A percentile compares a stretch with the other conserved stretches of the same genome.
Conservation (phyloP, 2,329 filamentous ascomycete genomes). For the Sclerotinia nivalis region DNA sequence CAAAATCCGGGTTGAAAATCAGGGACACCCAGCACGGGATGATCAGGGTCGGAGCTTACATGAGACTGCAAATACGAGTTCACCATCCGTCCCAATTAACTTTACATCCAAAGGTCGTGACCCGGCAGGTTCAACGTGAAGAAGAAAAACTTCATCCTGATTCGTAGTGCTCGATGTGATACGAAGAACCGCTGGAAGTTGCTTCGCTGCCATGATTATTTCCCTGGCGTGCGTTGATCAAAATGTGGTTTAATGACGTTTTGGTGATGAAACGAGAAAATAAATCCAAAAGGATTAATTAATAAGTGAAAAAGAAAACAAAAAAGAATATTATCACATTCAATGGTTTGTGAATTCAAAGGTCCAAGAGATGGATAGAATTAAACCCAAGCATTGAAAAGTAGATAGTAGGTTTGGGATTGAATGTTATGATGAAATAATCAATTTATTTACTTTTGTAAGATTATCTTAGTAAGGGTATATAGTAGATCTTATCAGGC, state of each 20-base stretch:
- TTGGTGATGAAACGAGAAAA: conserved; percentile 22
- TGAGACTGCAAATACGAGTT: conserved; percentile 34
- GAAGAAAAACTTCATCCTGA: conserved; percentile 56
- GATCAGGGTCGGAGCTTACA: conserved; percentile 36
- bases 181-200: conserved; percentile 49
- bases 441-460: background rate
- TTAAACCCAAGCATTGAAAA: background rate
- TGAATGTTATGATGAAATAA: background rate
- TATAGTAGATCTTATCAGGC: background rate
- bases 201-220: conserved; percentile 28
- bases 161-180: conserved; percentile 46
- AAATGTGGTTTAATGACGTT: background rate
- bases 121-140: conserved; percentile 57
- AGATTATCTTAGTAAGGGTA: background rate
- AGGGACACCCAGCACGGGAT: conserved; percentile 30
- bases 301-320: background rate
- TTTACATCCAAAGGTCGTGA: conserved; percentile 61
- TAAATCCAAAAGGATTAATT: background rate
- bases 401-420: background rate
- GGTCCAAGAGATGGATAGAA: background rate
- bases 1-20: conserved; percentile 25
- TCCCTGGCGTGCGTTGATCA: background rate
- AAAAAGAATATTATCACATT: background rate
- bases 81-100: conserved; percentile 63
- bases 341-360: background rate